phyloP scores from a whole-genome alignment of 2,329 filamentous ascomycete genomes.

The Talaromyces sp. region DNA sequence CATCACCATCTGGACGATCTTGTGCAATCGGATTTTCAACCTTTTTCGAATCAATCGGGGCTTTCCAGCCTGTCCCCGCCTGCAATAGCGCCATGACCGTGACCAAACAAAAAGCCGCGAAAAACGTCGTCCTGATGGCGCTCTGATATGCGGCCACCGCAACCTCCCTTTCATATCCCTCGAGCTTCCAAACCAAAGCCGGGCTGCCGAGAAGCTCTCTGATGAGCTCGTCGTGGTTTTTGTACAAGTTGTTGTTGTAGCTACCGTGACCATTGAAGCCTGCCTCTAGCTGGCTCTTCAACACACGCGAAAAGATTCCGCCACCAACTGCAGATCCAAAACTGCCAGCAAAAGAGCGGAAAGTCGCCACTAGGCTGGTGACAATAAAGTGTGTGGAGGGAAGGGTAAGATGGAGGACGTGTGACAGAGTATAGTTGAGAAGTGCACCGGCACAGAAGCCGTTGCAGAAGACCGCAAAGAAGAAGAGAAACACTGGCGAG shows the following conservation, averaged over 20 bases:
- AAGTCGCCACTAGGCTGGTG: slow-evolving; percentile 70
- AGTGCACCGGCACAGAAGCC: slow-evolving; percentile 67
- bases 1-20: background rate
- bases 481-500: slow-evolving; percentile 49
- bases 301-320: slow-evolving; percentile 63
- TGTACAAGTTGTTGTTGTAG: slow-evolving; percentile 22
- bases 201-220: slow-evolving; percentile 55
- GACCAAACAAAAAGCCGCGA: slow-evolving; percentile 47
- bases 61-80: slow-evolving; percentile 54
- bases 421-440: slow-evolving; percentile 76
- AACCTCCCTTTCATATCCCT: slow-evolving; percentile 45
- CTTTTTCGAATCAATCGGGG: slow-evolving; percentile 15
- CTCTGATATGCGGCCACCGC: slow-evolving; percentile 51
- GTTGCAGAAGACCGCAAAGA: slow-evolving; percentile 61
- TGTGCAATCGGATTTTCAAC: background rate
- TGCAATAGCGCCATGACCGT: slow-evolving; percentile 48
- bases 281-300: slow-evolving; percentile 50
- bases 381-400: slow-evolving; percentile 67
- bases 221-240: slow-evolving; percentile 42
- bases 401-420: slow-evolving; percentile 67
- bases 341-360: slow-evolving; percentile 56
- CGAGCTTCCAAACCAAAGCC: slow-evolving; percentile 46
- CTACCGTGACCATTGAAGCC: slow-evolving; percentile 36
- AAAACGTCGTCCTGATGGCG: slow-evolving; percentile 50
- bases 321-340: slow-evolving; percentile 78